Percentiles rank a stretch among this genome's conserved stretches.
Conservation (phyloP, 177 flowering plant species). For the Vitis hybrid region DNA sequence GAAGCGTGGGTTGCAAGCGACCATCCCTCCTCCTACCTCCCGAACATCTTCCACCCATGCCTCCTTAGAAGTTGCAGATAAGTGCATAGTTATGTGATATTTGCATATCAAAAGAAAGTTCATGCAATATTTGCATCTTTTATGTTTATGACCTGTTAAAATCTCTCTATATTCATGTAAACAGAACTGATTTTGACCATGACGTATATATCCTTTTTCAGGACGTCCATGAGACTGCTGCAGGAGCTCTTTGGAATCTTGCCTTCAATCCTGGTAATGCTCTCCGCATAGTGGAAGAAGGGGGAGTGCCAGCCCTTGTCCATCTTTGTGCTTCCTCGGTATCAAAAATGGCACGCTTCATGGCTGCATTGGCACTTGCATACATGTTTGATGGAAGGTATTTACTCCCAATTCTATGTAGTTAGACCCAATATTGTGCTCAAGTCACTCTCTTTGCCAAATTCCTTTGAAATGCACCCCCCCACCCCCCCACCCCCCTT, state of each 20-base stretch:
- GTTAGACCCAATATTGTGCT: background rate
- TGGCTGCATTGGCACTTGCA: constrained; percentile 95
- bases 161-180: too few relatives aligned
- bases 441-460: background rate
- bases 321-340: constrained; percentile 85
- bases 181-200: background rate
- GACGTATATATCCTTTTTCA: constrained; percentile 23
- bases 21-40: too few relatives aligned
- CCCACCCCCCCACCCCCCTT: too few relatives aligned
- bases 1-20: too few relatives aligned
- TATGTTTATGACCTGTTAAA: background rate
- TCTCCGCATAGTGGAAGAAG: constrained; percentile 94
- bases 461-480: background rate
- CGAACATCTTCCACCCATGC: too few relatives aligned
- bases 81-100: background rate
- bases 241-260: constrained; percentile 99
- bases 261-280: constrained; percentile 98
- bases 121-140: too few relatives aligned
- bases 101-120: background rate
- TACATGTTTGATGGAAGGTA: constrained; percentile 99
- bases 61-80: too few relatives aligned
- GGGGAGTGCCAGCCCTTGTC: constrained; percentile 90
- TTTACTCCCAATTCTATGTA: background rate
- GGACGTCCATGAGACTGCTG: constrained; percentile 99
- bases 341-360: constrained; percentile 98